Base-by-base conservation (phyloP, 2,329 filamentous ascomycete genomes). In the Epichloe gansuensis region DNA sequence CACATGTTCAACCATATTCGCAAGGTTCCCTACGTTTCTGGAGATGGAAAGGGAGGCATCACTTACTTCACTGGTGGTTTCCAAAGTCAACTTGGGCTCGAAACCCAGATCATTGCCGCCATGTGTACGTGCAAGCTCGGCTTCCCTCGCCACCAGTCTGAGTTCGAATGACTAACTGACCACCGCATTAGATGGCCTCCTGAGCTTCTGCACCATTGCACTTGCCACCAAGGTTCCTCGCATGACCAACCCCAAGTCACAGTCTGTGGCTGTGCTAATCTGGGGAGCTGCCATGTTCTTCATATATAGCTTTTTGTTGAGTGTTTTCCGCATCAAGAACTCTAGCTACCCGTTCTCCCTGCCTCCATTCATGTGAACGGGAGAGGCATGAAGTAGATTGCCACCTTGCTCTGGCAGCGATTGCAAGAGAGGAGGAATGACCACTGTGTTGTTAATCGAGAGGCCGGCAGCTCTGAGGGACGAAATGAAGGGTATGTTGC, bases 1-100 rank as follows among this genome's bases (percentile, higher is more conserved):
- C 90, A 97, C 71, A 98, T 98, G 94, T 98, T 94, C 78, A 98
- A 97, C 69, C 90, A 96, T 65, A 98, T 98, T 64, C 82, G 94
- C 60, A 91, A 93, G 67, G 88, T 94, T 3, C 93, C 93, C 3
- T 98, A 98, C 61, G 89, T 97, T 35, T 77, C 82, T 42, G 87
- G 85, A 42, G 83, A 97, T 65, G 88, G 89, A 39, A 79, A 51
- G 93, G 93, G 93, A 17, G 89, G 89, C 5, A 80, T 98, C 56
- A 87, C 72, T 64, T 97, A 97, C 68, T 93, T 98, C 68, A 88
- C 91, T 4, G 77, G 78, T 40, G 91, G 93, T 1, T 98, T 98
- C 70, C 89, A 91, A 68, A 95, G 82, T 66, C 93, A 98, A 66
- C 89, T 85, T 62, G 93, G 93, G 13, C 74, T 98, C 60, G 93